Percentiles rank a stretch among this genome's conserved stretches.
These are phyloP conservation scores for Leishmania turanica DNA, from an alignment of 208 protist species.

Conservation along the genomic window DNA sequence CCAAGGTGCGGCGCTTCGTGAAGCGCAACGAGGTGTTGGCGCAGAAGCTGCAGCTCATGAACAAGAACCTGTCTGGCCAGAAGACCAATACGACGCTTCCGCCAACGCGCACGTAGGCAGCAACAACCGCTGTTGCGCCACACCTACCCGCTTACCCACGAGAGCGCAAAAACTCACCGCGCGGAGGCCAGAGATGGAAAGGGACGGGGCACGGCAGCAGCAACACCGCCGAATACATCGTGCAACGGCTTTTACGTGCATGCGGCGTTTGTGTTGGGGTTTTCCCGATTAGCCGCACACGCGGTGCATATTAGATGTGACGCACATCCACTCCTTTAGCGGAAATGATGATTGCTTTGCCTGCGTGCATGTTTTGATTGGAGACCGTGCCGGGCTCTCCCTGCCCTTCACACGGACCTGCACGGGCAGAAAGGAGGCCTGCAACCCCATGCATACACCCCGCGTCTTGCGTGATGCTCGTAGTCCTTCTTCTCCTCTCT, in stretches of 20 bases:
- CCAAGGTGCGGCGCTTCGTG: constrained; percentile 70
- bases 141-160: no score
- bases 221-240: background rate
- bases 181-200: background rate
- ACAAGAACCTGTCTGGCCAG: constrained; percentile 23
- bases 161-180: background rate
- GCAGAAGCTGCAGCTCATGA: constrained; percentile 47
- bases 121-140: background rate
- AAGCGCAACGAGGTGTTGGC: constrained; percentile 49
- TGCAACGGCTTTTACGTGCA: background rate
- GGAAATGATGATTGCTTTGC: background rate
- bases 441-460: background rate
- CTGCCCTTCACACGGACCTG: background rate
- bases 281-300: background rate
- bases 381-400: background rate
- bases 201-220: background rate
- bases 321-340: background rate
- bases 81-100: constrained; percentile 42
- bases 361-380: background rate
- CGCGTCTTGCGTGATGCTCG: background rate
- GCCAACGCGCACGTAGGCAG: constrained; percentile 20
- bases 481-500: background rate
- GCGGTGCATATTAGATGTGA: background rate
- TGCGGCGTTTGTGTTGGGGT: background rate
- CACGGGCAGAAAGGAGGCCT: background rate